A percentile compares a stretch with the other conserved stretches of the same genome.
These are phyloP conservation scores for Euphorbia pulcherrima DNA, from an alignment of 345 rosid genomes.

Conservation along the genomic window DNA sequence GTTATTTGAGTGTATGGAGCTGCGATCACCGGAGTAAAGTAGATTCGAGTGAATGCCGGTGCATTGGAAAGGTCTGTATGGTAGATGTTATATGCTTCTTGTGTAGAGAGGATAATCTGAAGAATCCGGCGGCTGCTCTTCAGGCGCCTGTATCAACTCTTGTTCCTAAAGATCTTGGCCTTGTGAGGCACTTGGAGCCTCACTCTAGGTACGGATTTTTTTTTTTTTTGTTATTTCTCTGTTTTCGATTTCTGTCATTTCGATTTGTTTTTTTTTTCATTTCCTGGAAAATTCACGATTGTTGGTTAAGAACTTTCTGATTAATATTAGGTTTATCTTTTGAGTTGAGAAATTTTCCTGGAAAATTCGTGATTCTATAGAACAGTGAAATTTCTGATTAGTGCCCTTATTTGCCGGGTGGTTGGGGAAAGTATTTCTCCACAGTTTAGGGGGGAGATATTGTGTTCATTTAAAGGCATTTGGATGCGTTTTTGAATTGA, in stretches of 20 bases:
- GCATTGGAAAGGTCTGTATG: slow-evolving; percentile 66
- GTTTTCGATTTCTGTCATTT: background rate
- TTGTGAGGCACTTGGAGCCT: slow-evolving; percentile 51
- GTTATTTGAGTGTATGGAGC: slow-evolving; percentile 54
- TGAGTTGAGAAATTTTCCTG: background rate
- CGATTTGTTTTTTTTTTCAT: background rate
- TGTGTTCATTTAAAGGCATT: too few species aligned
- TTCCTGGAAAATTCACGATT: background rate
- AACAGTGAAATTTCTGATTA: background rate
- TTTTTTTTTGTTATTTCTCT: background rate
- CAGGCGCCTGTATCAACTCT: slow-evolving; percentile 37
- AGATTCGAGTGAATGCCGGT: slow-evolving; percentile 31
- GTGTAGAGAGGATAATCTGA: slow-evolving; percentile 44
- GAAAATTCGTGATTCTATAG: background rate
- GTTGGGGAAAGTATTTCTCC: too few species aligned
- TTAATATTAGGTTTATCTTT: background rate
- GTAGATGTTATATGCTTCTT: slow-evolving; percentile 60
- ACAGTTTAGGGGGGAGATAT: too few species aligned
- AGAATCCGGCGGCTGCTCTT: slow-evolving; percentile 38
- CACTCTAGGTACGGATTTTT: slow-evolving; percentile 37
- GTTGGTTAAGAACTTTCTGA: background rate
- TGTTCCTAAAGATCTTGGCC: slow-evolving; percentile 27
- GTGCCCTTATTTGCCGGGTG: background rate
- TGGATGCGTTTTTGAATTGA: too few species aligned
- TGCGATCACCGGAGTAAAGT: slow-evolving; percentile 21